These are phyloP conservation scores for Centaurea solstitialis DNA, from an alignment of 129 eudicot genomes.

Conservation along the genomic window DNA sequence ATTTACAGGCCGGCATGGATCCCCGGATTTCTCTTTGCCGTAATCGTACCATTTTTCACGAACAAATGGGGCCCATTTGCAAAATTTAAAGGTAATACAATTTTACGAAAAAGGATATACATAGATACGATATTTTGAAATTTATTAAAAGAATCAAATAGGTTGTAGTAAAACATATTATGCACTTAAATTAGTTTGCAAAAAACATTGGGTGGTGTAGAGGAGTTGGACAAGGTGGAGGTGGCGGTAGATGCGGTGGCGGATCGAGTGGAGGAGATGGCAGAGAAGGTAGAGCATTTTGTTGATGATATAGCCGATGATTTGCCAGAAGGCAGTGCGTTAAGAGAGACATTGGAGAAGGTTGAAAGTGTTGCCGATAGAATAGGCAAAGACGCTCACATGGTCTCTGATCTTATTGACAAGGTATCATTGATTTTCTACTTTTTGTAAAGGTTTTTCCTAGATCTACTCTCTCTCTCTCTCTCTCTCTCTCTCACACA, in stretches of 20 bases:
- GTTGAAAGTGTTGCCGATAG: slow-evolving; percentile 21
- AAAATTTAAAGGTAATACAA: neutral
- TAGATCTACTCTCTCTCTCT: no score
- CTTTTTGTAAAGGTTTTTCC: neutral
- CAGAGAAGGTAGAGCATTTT: slow-evolving; percentile 22
- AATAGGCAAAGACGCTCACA: slow-evolving; percentile 18
- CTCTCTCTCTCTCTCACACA: no score
- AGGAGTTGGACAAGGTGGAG: slow-evolving; percentile 19
- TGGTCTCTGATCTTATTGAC: slow-evolving; percentile 5
- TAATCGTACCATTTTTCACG: slow-evolving; percentile 7
- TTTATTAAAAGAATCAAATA: neutral
- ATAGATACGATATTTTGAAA: neutral
- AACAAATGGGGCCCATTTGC: slow-evolving; percentile 19
- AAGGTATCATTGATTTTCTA: slow-evolving; percentile 10
- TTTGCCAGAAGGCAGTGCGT: slow-evolving; percentile 21
- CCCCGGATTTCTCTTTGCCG: neutral
- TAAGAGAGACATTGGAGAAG: neutral
- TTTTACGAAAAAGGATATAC: neutral
- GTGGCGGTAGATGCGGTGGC: neutral
- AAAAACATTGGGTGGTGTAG: neutral
- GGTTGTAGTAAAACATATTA: neutral
- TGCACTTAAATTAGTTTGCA: neutral
- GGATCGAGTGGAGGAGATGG: slow-evolving; percentile 19
- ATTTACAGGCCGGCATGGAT: slow-evolving; percentile 1
- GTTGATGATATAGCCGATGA: slow-evolving; percentile 23